phyloP scores from a whole-genome alignment of 345 rosid genomes.

The Pugionium dolabratum region DNA sequence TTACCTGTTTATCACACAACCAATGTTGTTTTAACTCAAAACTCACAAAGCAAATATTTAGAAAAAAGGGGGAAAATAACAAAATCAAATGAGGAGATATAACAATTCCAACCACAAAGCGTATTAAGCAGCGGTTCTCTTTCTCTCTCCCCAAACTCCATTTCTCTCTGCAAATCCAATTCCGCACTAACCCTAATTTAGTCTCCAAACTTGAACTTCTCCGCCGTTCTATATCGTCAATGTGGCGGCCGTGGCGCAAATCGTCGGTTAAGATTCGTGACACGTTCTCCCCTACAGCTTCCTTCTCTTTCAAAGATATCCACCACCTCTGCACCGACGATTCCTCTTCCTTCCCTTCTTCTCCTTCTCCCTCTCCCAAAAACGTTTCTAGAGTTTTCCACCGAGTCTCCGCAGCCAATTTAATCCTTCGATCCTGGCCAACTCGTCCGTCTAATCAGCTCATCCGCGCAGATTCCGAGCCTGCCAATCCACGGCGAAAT shows the following conservation, averaged over 20 bases:
- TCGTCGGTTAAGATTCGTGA: slow-evolving; percentile 56
- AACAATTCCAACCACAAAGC: slow-evolving; percentile 10
- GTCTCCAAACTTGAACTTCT: background rate
- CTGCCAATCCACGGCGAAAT: background rate
- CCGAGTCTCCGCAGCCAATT: slow-evolving; percentile 57
- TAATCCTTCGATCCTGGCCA: slow-evolving; percentile 53
- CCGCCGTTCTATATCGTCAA: slow-evolving; percentile 48
- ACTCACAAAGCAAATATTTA: slow-evolving; percentile 14
- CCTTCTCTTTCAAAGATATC: slow-evolving; percentile 75
- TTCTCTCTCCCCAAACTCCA: slow-evolving; percentile 12
- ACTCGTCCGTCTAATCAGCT: slow-evolving; percentile 32
- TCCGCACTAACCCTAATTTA: slow-evolving; percentile 34
- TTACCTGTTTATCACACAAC: slow-evolving; percentile 29
- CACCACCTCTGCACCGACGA: slow-evolving; percentile 56
- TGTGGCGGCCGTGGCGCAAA: slow-evolving; percentile 91
- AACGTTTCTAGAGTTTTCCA: slow-evolving; percentile 52
- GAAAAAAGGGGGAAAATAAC: background rate
- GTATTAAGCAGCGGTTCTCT: slow-evolving; percentile 3
- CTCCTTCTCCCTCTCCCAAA: slow-evolving; percentile 31
- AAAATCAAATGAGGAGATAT: slow-evolving; percentile 1
- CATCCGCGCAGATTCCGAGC: slow-evolving; percentile 30
- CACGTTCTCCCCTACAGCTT: slow-evolving; percentile 40
- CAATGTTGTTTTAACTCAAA: slow-evolving; percentile 23
- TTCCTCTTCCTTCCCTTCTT: slow-evolving; percentile 34
- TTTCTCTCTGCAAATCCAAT: slow-evolving; percentile 39